Base-by-base conservation (phyloP, 2,329 filamentous ascomycete genomes). In the Colletotrichum musicola region DNA sequence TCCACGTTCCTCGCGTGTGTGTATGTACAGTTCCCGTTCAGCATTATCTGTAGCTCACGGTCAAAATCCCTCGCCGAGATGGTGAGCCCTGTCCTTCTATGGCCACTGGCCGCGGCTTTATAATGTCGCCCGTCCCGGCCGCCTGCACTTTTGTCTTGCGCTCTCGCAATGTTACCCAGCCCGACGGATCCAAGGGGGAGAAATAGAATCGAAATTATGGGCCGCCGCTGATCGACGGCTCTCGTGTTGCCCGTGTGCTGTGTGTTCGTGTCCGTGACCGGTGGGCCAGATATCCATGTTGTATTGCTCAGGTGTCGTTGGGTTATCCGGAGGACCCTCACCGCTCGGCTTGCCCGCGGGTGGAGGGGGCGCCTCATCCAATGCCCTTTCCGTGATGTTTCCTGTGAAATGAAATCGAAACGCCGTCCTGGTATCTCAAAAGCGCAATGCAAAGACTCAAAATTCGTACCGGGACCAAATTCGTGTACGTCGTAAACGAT, bases 381-480 rank as follows among this genome's bases (percentile, higher is more conserved):
- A 56, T 57, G 55, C 56, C 44, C 51, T 57, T 16, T 53, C 54
- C 27, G 16, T 64, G 38, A 30, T 49, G 44, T 64, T 27, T 38
- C 25, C 50, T 30, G 49, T 56, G 46, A 68, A 64, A 58, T 63
- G 55, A 71, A 61, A 54, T 42, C 16, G 59, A 71, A 73, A 72
- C 72, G 72, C 72, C 72, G 46, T 46, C 71, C 67, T 72, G 72
- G 72, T 73, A 73, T 73, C 72, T 73, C 67, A 60, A 72, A 71
- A 68, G 57, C 53, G 56, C 62, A 67, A 70, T 69, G 60, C 68
- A 71, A 67, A 68, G 57, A 68, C 60, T 49, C 46, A 47, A 68
- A 62, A 25, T 67, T 55, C 58, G 61, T 58, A 61, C 47, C 60
- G 42, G 57, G 60, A 47, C 62, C 65, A 62, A 70, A 55, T 56